phyloP scores from a whole-genome alignment of 345 rosid species.

The Camelina sativa region DNA sequence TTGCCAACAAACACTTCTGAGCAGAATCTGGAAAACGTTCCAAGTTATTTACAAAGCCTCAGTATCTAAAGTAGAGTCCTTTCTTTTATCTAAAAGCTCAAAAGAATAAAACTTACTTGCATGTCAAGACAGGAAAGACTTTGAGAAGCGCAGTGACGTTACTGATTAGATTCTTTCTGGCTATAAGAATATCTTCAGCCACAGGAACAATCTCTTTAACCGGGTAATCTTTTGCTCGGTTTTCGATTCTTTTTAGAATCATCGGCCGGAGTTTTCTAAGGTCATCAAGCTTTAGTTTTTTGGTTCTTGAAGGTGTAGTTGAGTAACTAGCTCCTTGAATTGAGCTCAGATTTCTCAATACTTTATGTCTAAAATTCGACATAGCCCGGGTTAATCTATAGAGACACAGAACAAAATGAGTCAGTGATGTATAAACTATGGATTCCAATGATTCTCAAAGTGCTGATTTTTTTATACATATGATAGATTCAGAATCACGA shows the following conservation, averaged over 20 bases:
- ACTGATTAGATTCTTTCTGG: conserved; percentile 57
- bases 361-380: conserved; percentile 44
- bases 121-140: conserved; percentile 59
- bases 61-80: conserved; percentile 4
- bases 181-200: conserved; percentile 65
- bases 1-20: conserved; percentile 81
- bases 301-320: conserved; percentile 45
- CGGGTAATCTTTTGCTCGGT: conserved; percentile 75
- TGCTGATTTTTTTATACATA: no score
- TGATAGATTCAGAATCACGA: not conserved
- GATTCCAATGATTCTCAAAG: no score
- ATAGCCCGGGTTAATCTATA: conserved; percentile 29
- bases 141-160: conserved; percentile 66
- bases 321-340: conserved; percentile 32
- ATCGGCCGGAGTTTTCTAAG: conserved; percentile 73
- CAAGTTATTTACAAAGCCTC: not conserved
- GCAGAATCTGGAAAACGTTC: conserved; percentile 67
- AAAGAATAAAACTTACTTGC: conserved; percentile 60
- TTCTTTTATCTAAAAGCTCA: not conserved
- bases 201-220: conserved; percentile 62
- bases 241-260: conserved; percentile 74
- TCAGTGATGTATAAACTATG: not conserved
- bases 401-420: not conserved
- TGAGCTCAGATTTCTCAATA: conserved; percentile 29
- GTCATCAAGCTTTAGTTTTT: conserved; percentile 55